Evolutionary conservation across 129 eudicot genomes (phyloP).

Genomic region (Heracleum sosnowskyi): DNA sequence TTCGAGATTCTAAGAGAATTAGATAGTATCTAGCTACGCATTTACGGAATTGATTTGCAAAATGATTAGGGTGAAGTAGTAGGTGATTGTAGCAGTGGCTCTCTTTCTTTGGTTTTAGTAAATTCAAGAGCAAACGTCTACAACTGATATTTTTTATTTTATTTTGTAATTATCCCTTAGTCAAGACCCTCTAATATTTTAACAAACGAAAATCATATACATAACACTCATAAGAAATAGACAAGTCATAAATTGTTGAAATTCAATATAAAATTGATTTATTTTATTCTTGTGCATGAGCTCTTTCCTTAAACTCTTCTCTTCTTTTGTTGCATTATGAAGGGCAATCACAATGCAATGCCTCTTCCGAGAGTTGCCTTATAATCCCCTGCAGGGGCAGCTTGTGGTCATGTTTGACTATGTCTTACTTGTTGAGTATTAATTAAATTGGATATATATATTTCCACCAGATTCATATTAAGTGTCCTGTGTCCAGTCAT

Average conservation of each 20-base stretch:
- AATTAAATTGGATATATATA: background rate
- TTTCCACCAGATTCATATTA: no score
- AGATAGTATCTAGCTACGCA: background rate
- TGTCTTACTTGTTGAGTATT: background rate
- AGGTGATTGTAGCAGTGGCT: background rate
- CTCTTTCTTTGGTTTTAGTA: background rate
- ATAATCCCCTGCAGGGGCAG: constrained; percentile 75
- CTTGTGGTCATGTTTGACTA: constrained; percentile 69
- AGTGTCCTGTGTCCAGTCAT: constrained; percentile 4
- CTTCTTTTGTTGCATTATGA: constrained; percentile 5
- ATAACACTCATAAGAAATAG: background rate
- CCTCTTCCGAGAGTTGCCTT: constrained; percentile 58
- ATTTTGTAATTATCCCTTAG: background rate
- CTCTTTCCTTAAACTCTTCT: no score
- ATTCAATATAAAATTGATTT: no score
- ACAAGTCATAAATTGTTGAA: background rate
- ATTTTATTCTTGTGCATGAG: no score
- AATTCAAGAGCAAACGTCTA: background rate
- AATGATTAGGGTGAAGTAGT: background rate
- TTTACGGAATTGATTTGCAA: background rate
- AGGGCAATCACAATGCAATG: constrained; percentile 68
- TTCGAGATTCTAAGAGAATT: background rate
- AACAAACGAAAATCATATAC: background rate
- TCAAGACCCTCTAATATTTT: background rate
- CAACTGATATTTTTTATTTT: background rate